Evolutionary conservation across 1,284 basidiomycete genomes (phyloP).

Genomic region (Sanghuangporus baumii): DNA sequence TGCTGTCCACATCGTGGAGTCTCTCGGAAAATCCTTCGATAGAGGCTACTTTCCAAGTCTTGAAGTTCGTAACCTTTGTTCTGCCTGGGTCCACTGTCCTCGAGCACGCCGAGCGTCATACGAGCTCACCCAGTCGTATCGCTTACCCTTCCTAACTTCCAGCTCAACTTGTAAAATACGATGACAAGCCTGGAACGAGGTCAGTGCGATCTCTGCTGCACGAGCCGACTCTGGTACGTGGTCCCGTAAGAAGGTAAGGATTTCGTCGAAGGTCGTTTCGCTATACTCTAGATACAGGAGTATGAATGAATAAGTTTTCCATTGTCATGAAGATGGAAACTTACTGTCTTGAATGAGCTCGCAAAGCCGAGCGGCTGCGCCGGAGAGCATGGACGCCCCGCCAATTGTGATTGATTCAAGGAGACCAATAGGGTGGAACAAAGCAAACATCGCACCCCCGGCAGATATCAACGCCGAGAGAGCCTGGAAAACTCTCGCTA

Average conservation of each 20-base stretch:
- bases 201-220: conserved; percentile 11
- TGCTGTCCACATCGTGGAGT: no score
- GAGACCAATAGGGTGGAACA: conserved; percentile 9
- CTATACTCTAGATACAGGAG: background rate
- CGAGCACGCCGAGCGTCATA: conserved; percentile 4
- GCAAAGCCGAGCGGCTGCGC: conserved; percentile 9
- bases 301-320: no score
- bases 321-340: background rate
- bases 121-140: conserved; percentile 4
- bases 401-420: conserved; percentile 6
- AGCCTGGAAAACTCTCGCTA: conserved; percentile 6
- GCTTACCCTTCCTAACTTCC: conserved; percentile 7
- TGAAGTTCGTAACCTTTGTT: background rate
- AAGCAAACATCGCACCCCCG: conserved; percentile 9
- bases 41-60: background rate
- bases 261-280: conserved; percentile 14
- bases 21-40: no score
- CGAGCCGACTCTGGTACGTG: conserved; percentile 14
- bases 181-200: conserved; percentile 12
- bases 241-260: conserved; percentile 9
- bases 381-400: conserved; percentile 7
- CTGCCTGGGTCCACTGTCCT: background rate
- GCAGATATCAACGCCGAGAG: conserved; percentile 7
- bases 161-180: conserved; percentile 9
- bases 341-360: conserved; percentile 12